A percentile compares a stretch with the other conserved stretches of the same genome.
Evolutionary conservation across 352 stramenopile species (phyloP).

Genomic region (Phytophthora sp.): DNA sequence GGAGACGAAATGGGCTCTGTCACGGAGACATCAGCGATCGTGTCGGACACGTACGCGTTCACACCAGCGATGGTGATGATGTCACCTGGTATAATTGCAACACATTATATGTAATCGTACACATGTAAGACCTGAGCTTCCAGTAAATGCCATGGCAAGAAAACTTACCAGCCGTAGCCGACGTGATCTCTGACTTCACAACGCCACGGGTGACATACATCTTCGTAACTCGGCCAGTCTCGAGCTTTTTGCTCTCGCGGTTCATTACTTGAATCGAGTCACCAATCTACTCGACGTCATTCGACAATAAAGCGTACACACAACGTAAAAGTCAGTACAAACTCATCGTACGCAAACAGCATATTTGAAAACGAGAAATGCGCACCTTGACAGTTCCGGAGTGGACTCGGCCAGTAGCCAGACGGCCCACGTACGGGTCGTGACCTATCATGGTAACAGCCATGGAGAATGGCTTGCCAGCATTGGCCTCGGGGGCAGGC

Average conservation of each 20-base stretch:
- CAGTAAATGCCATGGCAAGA: not conserved
- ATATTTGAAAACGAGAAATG: not conserved
- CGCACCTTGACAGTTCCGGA: conserved; percentile 87
- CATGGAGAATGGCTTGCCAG: conserved; percentile 92
- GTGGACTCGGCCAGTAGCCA: conserved; percentile 96
- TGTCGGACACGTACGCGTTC: conserved; percentile 91
- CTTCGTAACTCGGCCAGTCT: conserved; percentile 86
- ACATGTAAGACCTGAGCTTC: too few species aligned
- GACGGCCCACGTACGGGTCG: conserved; percentile 97
- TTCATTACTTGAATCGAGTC: conserved; percentile 93
- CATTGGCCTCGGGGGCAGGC: conserved; percentile 83
- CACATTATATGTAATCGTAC: too few species aligned
- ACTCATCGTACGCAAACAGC: not conserved
- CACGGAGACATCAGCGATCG: conserved; percentile 78
- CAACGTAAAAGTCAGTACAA: conserved; percentile 11
- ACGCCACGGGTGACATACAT: conserved; percentile 87
- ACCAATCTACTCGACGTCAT: conserved; percentile 50
- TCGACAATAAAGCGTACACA: not conserved
- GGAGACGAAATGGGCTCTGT: conserved; percentile 92
- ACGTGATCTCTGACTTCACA: conserved; percentile 84
- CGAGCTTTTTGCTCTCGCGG: conserved; percentile 81
- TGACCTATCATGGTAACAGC: conserved; percentile 96
- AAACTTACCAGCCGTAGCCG: conserved; percentile 77
- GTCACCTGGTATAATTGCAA: conserved; percentile 76
- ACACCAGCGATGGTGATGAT: conserved; percentile 98